Evolutionary conservation across 148 eudicot species (phyloP).

Genomic region (Arctostaphylos glauca): DNA sequence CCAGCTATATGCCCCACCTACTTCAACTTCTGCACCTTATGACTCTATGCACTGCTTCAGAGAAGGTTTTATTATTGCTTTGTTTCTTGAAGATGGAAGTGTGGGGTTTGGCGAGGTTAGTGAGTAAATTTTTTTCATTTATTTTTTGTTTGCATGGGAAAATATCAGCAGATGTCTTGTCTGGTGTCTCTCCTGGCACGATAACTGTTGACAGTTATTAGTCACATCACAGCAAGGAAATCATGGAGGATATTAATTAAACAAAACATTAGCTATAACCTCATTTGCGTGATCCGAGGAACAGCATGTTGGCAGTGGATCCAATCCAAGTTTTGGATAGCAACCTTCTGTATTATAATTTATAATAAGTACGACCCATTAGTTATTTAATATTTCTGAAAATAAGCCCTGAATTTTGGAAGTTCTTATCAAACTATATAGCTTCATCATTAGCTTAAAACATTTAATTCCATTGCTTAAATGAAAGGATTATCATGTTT

Average conservation of each 20-base stretch:
- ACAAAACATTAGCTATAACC: not conserved
- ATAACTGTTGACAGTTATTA: not conserved
- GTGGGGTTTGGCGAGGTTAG: slow-evolving; percentile 91
- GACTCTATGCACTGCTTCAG: slow-evolving; percentile 38
- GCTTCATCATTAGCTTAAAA: not conserved
- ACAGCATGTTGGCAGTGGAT: not conserved
- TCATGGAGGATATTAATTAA: not conserved
- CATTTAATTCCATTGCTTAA: too few relatives aligned
- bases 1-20: slow-evolving; percentile 73
- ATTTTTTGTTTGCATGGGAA: not conserved
- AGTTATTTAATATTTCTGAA: not conserved
- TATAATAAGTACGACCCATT: not conserved
- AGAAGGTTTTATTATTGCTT: slow-evolving; percentile 72
- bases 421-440: not conserved
- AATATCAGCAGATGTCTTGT: not conserved
- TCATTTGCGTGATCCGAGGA: not conserved
- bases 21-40: slow-evolving; percentile 46
- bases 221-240: not conserved
- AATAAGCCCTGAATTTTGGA: not conserved
- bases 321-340: not conserved
- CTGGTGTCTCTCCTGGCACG: not conserved
- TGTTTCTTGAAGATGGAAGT: slow-evolving; percentile 86
- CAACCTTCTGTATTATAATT: not conserved
- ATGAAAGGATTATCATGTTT: too few relatives aligned
- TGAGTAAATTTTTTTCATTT: not conserved